phyloP scores from a whole-genome alignment of 306 rosid genomes.

The Quercus cerris region DNA sequence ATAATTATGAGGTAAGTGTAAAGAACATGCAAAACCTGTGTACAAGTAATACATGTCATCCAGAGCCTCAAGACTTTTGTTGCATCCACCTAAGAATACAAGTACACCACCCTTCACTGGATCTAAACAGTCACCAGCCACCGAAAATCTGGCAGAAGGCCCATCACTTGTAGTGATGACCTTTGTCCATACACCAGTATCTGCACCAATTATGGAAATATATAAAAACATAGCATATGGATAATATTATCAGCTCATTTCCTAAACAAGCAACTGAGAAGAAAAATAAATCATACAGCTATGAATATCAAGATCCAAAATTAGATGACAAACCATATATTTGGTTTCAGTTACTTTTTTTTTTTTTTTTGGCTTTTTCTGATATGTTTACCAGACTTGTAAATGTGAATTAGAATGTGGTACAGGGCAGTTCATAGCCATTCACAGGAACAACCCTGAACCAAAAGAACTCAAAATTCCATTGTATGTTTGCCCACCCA shows the following conservation, averaged over 20 bases:
- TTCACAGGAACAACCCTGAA: slow-evolving; percentile 6
- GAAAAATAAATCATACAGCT: not conserved
- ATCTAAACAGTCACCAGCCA: slow-evolving; percentile 91
- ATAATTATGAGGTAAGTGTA: not conserved
- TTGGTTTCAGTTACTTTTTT: not conserved
- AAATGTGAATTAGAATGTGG: not conserved
- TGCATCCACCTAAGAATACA: slow-evolving; percentile 93
- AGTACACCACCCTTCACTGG: slow-evolving; percentile 80
- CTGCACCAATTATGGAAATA: slow-evolving; percentile 45
- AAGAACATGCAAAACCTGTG: slow-evolving; percentile 62
- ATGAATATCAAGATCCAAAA: not conserved
- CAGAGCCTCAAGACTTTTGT: slow-evolving; percentile 88
- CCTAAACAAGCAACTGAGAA: slow-evolving; percentile 7
- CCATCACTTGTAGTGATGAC: slow-evolving; percentile 57
- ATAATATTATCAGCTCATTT: not conserved
- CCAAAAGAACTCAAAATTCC: slow-evolving; percentile 2
- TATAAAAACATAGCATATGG: slow-evolving; percentile 4
- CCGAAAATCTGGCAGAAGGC: slow-evolving; percentile 94
- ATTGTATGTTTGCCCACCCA: not conserved
- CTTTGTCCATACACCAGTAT: slow-evolving; percentile 82
- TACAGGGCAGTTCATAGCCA: not conserved
- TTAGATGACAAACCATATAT: not conserved
- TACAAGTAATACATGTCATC: slow-evolving; percentile 86
- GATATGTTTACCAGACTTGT: not conserved
- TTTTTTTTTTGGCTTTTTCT: not conserved